Evolutionary conservation across 2,329 filamentous ascomycete species (phyloP).

Genomic region (Fonsecaea nubica): DNA sequence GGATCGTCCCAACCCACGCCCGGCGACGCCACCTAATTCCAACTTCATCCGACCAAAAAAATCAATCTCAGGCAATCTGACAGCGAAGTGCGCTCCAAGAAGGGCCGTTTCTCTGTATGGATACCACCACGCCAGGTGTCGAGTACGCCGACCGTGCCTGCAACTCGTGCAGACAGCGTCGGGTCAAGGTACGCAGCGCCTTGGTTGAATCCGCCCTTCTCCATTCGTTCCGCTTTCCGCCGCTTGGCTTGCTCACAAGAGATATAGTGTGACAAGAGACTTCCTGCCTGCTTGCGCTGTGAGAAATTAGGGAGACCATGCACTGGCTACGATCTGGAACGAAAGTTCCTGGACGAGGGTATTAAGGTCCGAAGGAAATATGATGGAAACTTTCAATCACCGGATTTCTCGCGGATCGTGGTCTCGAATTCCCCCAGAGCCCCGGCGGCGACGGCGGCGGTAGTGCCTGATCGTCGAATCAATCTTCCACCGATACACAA

Average conservation of each 20-base stretch:
- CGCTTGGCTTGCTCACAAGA: constrained; percentile 12
- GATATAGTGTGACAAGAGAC: constrained; percentile 50
- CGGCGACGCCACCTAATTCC: constrained; percentile 21
- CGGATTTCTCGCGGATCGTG: constrained; percentile 17
- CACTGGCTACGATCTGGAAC: constrained; percentile 52
- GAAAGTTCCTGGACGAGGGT: constrained; percentile 53
- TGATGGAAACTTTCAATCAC: constrained; percentile 31
- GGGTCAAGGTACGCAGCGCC: constrained; percentile 32
- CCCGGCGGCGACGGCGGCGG: background rate
- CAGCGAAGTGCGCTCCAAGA: constrained; percentile 15
- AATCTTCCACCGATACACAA: constrained; percentile 20
- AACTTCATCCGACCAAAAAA: constrained; percentile 12
- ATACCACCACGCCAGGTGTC: constrained; percentile 17
- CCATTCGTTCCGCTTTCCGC: background rate
- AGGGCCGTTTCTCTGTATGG: constrained; percentile 24
- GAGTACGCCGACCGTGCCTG: constrained; percentile 33
- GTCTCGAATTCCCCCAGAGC: constrained; percentile 20
- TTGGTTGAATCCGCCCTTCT: background rate
- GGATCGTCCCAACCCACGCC: background rate
- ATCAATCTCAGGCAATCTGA: constrained; percentile 17
- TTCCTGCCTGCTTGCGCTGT: constrained; percentile 49
- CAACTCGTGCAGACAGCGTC: constrained; percentile 35
- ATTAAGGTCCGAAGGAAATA: constrained; percentile 48
- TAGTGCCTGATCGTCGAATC: constrained; percentile 9
- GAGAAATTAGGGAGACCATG: constrained; percentile 48